Conservation (phyloP, 1,284 basidiomycete species). For the Entoloma clypeatum region DNA sequence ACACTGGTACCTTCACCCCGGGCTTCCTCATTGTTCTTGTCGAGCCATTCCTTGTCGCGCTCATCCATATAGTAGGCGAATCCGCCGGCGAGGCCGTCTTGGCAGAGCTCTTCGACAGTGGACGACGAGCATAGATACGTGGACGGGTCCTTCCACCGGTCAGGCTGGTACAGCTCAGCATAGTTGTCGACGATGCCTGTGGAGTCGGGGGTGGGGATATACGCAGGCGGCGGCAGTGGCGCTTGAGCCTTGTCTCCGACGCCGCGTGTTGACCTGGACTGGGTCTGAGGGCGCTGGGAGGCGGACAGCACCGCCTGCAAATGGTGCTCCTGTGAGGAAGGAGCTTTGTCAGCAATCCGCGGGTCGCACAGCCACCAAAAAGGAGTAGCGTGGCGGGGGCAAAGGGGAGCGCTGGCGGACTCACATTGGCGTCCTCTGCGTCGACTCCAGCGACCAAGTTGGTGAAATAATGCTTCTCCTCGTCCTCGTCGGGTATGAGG, state of each 20-base stretch:
- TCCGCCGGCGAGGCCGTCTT: constrained; percentile 55
- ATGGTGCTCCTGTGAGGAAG: constrained; percentile 89
- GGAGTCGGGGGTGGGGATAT: constrained; percentile 91
- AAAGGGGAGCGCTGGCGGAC: constrained; percentile 35
- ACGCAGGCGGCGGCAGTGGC: constrained; percentile 52
- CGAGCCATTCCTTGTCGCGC: constrained; percentile 92
- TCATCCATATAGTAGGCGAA: constrained; percentile 96
- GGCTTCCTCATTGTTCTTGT: constrained; percentile 86
- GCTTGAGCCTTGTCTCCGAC: constrained; percentile 39
- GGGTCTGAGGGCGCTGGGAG: constrained; percentile 50
- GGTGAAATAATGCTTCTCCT: constrained; percentile 64
- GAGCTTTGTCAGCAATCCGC: constrained; percentile 48
- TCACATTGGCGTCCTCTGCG: constrained; percentile 85
- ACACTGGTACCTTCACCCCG: constrained; percentile 81
- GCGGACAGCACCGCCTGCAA: constrained; percentile 83
- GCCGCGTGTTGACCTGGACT: constrained; percentile 40
- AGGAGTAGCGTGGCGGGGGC: constrained; percentile 34
- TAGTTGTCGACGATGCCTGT: constrained; percentile 78
- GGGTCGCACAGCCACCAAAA: constrained; percentile 44
- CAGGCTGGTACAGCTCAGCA: constrained; percentile 65
- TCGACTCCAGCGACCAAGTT: constrained; percentile 66
- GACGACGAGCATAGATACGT: constrained; percentile 85
- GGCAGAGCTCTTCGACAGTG: constrained; percentile 79
- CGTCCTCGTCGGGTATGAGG: constrained; percentile 77
- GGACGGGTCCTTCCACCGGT: constrained; percentile 71